These are phyloP conservation scores for Discostella stelligeroides DNA, from an alignment of 108 stramenopile genomes.

Conservation along the genomic window DNA sequence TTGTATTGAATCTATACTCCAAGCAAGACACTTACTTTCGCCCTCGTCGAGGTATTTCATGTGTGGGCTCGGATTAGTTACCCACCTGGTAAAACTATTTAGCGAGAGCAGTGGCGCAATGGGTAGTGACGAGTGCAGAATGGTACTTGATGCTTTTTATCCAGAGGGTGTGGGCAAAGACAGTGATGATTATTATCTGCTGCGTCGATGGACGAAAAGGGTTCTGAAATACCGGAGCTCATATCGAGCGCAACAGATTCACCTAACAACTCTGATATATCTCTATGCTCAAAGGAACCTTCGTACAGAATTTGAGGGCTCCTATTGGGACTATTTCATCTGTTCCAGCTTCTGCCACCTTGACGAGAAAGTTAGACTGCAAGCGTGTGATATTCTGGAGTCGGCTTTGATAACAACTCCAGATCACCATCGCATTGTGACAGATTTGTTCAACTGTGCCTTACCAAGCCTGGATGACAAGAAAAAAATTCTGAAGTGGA, in stretches of 20 bases:
- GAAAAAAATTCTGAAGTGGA: slow-evolving; percentile 42
- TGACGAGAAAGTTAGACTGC: slow-evolving; percentile 38
- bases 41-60: slow-evolving; percentile 45
- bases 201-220: slow-evolving; percentile 39
- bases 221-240: slow-evolving; percentile 31
- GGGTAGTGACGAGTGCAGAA: slow-evolving; percentile 25
- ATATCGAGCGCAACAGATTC: slow-evolving; percentile 33
- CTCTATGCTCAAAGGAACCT: slow-evolving; percentile 35
- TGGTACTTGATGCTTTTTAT: slow-evolving; percentile 37
- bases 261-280: slow-evolving; percentile 20
- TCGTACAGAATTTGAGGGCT: slow-evolving; percentile 22
- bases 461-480: slow-evolving; percentile 33
- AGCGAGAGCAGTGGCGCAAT: slow-evolving; percentile 30
- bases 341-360: slow-evolving; percentile 35
- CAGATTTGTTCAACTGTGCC: slow-evolving; percentile 24
- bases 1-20: slow-evolving; percentile 36
- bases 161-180: slow-evolving; percentile 39
- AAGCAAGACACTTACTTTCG: slow-evolving; percentile 35
- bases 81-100: slow-evolving; percentile 27
- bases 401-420: slow-evolving; percentile 32
- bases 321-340: slow-evolving; percentile 33
- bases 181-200: slow-evolving; percentile 31
- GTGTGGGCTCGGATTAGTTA: slow-evolving; percentile 34
- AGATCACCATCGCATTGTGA: slow-evolving; percentile 34
- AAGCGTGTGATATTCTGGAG: slow-evolving; percentile 37